Base-by-base conservation (phyloP, 441 rosid genomes). In the Manihot esculenta region DNA sequence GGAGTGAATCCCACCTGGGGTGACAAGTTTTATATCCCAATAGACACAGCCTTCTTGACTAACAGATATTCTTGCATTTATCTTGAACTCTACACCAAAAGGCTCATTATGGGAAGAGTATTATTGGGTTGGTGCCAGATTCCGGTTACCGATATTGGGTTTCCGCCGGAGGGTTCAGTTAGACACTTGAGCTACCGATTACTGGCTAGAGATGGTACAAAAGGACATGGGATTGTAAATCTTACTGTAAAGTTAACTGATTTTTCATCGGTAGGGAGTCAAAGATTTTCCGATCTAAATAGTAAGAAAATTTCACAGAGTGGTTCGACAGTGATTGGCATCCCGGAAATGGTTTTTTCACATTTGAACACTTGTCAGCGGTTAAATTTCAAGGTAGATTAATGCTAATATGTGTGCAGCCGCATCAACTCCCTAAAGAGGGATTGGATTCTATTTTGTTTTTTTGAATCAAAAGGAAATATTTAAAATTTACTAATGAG, bases 111-210 rank as follows among this genome's bases (percentile, higher is more conserved):
- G 12, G 88, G 90, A 58, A 66, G 23, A 54, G 47, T 79, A 48
- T 48, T 69, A 6, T 64, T 88, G 57, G 93, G 93, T n/a, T 88
- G 89, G 87, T 84, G 85, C 55, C 85, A 53, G 77, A 80, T 88
- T 72, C 90, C 86, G 17, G 83, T 76, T 10, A 53, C 55, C 23
- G 93, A 88, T 45, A 68, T 85, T 21, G 72, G 72, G 64, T 72
- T 70, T 23, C 78, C 73, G 30, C 80, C 82, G n/a, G 72, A 8
- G 27, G 84, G 77, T 10, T 72, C 83, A 4, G 74, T 83, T 15
- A 67, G 69, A 71, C 66, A 79, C 67, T 80, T 86, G 27, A 84
- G 87, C 60, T 88, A 88, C 82, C 79, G 90, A 67, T 54, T 88
- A 48, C 56, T 84, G 72, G 84, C 58, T 23, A 79, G 71, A 63